Conservation (phyloP, 1,139 yeast genomes). For the Suhomyces choctaworum region DNA sequence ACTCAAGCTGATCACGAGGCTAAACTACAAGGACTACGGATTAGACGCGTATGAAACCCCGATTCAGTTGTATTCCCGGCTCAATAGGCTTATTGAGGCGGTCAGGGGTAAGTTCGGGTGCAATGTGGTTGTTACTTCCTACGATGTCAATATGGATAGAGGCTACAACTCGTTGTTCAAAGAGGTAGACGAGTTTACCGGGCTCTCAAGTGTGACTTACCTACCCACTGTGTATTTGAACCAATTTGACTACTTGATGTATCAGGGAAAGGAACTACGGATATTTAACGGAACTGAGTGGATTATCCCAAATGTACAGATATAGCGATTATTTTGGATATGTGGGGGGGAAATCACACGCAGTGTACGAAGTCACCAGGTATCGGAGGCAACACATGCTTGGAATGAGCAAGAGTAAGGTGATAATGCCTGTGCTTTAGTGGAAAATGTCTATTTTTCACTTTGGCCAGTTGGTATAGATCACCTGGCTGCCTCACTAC, state of each 20-base stretch:
- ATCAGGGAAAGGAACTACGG: constrained; percentile 11
- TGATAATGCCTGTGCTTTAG: no score
- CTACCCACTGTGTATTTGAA: constrained; percentile 15
- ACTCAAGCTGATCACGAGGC: constrained; percentile 20
- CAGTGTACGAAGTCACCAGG: no score
- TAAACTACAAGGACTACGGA: constrained; percentile 17
- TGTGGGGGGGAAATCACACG: no score
- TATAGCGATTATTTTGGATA: no score
- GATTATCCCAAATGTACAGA: no score
- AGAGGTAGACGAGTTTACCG: constrained; percentile 3
- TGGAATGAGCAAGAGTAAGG: no score
- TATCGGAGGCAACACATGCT: no score
- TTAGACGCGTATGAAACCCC: constrained; percentile 12
- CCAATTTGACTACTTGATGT: constrained; percentile 20
- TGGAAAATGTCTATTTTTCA: no score
- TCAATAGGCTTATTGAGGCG: constrained; percentile 17
- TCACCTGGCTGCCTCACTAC: no score
- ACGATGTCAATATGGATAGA: constrained; percentile 33
- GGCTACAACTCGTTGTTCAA: constrained; percentile 26
- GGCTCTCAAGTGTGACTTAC: constrained; percentile 5
- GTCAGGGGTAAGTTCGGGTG: constrained; percentile 26
- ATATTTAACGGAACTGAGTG: not conserved
- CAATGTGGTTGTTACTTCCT: constrained; percentile 35
- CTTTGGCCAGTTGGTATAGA: no score
- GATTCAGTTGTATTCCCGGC: constrained; percentile 18